Percentiles rank a stretch among this genome's conserved stretches.
These are phyloP conservation scores for Arabidopsis suecica DNA, from an alignment of 345 rosid genomes.

Conservation along the genomic window DNA sequence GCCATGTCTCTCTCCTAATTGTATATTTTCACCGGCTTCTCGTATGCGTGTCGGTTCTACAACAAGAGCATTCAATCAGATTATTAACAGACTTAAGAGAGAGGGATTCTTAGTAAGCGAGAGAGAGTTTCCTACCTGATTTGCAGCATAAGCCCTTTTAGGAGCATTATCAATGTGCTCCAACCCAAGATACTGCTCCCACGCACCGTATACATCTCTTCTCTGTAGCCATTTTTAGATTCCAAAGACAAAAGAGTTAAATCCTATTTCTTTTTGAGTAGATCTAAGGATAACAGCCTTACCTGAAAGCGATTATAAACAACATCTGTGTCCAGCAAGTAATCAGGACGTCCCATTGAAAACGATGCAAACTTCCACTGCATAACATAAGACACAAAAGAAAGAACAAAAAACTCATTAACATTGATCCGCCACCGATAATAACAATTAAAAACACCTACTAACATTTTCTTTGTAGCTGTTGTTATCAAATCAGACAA, in stretches of 20 bases:
- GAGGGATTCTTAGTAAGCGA: neutral
- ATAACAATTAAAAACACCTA: neutral
- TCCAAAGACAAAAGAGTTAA: slow-evolving; percentile 8
- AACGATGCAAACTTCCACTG: slow-evolving; percentile 98
- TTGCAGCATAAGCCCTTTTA: slow-evolving; percentile 73
- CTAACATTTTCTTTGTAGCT: neutral
- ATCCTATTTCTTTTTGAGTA: neutral
- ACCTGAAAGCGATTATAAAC: slow-evolving; percentile 90
- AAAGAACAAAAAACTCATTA: slow-evolving; percentile 5
- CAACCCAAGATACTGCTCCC: slow-evolving; percentile 95
- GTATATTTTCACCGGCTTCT: slow-evolving; percentile 50
- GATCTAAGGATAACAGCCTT: slow-evolving; percentile 1
- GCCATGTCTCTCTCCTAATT: slow-evolving; percentile 32
- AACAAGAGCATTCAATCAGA: slow-evolving; percentile 27
- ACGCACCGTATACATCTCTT: slow-evolving; percentile 79
- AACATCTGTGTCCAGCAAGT: slow-evolving; percentile 75
- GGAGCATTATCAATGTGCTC: slow-evolving; percentile 89
- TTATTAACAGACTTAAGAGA: neutral
- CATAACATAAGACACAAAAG: neutral
- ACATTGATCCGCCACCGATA: neutral
- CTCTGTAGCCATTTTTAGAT: slow-evolving; percentile 49
- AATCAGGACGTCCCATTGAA: slow-evolving; percentile 90
- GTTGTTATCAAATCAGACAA: neutral
- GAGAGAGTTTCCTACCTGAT: slow-evolving; percentile 58
- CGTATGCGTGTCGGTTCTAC: slow-evolving; percentile 46